Percentiles rank a stretch among this genome's conserved stretches.
Conservation (phyloP, 768 basidiomycete genomes). For the Suillus clintonianus region DNA sequence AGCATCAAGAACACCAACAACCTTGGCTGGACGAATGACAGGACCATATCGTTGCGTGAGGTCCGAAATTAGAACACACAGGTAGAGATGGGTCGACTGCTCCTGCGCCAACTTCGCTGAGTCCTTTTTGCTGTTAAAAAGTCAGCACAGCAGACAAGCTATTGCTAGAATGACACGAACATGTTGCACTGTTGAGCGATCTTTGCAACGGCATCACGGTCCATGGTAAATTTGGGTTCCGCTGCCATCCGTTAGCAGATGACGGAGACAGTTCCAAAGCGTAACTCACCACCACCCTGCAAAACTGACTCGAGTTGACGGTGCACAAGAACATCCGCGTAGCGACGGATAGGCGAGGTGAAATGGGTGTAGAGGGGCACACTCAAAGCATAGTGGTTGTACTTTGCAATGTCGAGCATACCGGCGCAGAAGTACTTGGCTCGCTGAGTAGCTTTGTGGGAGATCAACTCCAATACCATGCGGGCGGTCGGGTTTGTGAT, state of each 20-base stretch:
- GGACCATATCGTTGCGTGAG: conserved; percentile 94
- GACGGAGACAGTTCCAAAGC: background rate
- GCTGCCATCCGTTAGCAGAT: conserved; percentile 28
- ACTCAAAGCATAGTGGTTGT: conserved; percentile 89
- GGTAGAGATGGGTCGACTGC: conserved; percentile 92
- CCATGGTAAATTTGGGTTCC: conserved; percentile 95
- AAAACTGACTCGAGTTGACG: conserved; percentile 93
- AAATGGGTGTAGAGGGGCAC: conserved; percentile 92
- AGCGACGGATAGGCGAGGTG: conserved; percentile 90
- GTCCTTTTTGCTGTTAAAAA: conserved; percentile 72
- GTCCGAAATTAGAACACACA: conserved; percentile 93
- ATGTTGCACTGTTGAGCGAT: conserved; percentile 98
- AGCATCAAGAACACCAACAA: conserved; percentile 94
- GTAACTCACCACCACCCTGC: conserved; percentile 60
- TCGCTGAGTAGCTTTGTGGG: conserved; percentile 88
- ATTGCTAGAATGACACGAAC: conserved; percentile 44
- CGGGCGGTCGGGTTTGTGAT: conserved; percentile 75
- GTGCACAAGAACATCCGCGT: conserved; percentile 93
- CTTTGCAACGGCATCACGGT: conserved; percentile 96
- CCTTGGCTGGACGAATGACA: conserved; percentile 92
- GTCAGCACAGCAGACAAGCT: background rate
- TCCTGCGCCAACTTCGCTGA: conserved; percentile 92
- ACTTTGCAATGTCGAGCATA: conserved; percentile 99
- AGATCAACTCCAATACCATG: conserved; percentile 78
- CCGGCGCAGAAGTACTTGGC: conserved; percentile 99